Percentiles rank a stretch among this genome's conserved stretches.
phyloP scores from a whole-genome alignment of 2,329 filamentous ascomycete species.

The Kalmusia sp. region DNA sequence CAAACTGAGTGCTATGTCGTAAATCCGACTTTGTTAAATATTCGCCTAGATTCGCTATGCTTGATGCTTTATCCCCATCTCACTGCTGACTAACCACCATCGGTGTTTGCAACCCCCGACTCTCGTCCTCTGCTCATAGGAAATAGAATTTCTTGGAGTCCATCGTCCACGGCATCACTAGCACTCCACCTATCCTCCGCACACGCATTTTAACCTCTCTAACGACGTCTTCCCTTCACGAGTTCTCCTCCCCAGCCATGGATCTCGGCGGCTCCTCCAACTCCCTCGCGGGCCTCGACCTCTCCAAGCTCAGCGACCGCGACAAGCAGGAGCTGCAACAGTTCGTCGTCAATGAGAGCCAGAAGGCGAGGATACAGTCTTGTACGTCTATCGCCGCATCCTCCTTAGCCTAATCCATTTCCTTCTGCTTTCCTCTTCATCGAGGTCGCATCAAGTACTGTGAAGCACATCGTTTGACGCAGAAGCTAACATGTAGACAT shows the following conservation, averaged over 20 bases:
- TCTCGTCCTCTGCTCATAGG: background rate
- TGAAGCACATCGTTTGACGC: no score
- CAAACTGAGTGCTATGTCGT: no score
- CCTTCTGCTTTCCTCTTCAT: background rate
- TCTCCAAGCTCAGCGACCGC: constrained; percentile 76
- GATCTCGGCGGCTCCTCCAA: constrained; percentile 49
- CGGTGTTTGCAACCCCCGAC: background rate
- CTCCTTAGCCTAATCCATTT: no score
- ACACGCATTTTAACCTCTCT: no score
- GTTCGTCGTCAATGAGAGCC: constrained; percentile 82
- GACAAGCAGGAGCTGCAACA: constrained; percentile 89
- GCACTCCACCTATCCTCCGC: background rate
- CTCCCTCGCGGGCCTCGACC: constrained; percentile 60
- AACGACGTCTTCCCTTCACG: background rate
- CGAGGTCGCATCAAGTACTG: no score
- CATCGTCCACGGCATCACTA: background rate
- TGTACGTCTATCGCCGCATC: no score
- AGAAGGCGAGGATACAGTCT: constrained; percentile 76
- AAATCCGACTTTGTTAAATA: no score
- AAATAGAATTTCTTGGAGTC: background rate
- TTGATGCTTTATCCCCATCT: no score
- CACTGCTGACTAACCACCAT: background rate
- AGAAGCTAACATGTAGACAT: background rate
- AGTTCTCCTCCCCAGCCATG: constrained; percentile 24
- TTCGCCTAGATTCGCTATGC: no score